phyloP scores from a whole-genome alignment of 208 protist genomes.

The Borovskyia barvae region DNA sequence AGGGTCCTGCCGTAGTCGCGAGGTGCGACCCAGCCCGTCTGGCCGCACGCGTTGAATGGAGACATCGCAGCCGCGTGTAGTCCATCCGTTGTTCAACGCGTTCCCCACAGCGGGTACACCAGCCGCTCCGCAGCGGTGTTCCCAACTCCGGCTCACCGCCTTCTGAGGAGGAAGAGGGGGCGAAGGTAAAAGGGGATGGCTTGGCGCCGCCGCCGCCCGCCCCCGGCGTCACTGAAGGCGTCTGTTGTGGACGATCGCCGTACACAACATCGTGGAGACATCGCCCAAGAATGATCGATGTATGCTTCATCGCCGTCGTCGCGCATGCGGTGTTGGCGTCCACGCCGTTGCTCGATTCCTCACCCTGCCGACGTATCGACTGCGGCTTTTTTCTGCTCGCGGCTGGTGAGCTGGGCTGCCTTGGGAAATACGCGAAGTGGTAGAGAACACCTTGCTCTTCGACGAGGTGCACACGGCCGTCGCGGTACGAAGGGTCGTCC shows the following conservation, averaged over 20 bases:
- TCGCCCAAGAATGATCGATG: constrained; percentile 15
- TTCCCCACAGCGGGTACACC: constrained; percentile 29
- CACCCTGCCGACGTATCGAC: too few relatives aligned
- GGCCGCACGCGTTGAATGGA: constrained; percentile 10
- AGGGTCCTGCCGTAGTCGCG: neutral
- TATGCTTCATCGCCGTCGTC: neutral
- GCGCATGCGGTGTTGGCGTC: neutral
- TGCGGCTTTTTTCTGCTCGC: too few relatives aligned
- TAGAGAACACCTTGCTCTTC: constrained; percentile 62
- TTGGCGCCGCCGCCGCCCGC: neutral
- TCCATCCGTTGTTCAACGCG: constrained; percentile 30
- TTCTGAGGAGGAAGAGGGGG: neutral
- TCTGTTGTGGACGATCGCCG: constrained; percentile 19
- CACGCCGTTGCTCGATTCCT: neutral
- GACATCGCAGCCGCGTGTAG: constrained; percentile 22
- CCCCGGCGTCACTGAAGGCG: too few relatives aligned
- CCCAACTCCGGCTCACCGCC: constrained; percentile 11
- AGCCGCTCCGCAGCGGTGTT: constrained; percentile 18
- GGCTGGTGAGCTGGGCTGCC: too few relatives aligned
- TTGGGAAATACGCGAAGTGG: constrained; percentile 45
- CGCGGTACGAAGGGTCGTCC: constrained; percentile 28
- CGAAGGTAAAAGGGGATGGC: neutral
- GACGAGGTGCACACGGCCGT: constrained; percentile 61
- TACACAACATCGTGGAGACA: constrained; percentile 32
- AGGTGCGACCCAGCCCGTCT: constrained; percentile 5